Evolutionary conservation across 129 eudicot species (phyloP).

Genomic region (Tanacetum coccineum): DNA sequence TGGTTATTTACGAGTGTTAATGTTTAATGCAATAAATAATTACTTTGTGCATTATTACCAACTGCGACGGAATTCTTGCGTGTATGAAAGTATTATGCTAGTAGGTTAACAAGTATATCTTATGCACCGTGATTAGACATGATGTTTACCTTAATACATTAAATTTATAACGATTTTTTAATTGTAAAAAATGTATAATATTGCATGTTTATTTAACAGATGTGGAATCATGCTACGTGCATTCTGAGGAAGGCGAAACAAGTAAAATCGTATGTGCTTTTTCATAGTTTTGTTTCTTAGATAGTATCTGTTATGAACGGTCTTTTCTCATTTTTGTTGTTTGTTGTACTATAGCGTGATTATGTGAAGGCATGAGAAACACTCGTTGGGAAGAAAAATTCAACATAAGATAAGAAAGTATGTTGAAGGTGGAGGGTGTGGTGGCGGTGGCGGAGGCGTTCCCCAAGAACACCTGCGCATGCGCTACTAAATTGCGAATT

Average conservation of each 20-base stretch:
- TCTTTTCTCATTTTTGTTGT: slow-evolving; percentile 4
- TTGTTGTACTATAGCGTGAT: slow-evolving; percentile 43
- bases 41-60: not conserved
- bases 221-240: slow-evolving; percentile 93
- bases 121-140: too few species aligned
- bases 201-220: slow-evolving; percentile 43
- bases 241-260: slow-evolving; percentile 78
- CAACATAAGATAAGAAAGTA: slow-evolving; percentile 74
- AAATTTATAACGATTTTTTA: not conserved
- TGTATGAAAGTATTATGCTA: not conserved
- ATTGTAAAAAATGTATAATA: not conserved
- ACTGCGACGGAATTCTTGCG: not conserved
- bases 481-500: slow-evolving; percentile 40
- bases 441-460: slow-evolving; percentile 42
- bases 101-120: not conserved
- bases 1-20: not conserved
- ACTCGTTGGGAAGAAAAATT: slow-evolving; percentile 99
- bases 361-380: slow-evolving; percentile 91
- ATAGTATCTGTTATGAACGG: not conserved
- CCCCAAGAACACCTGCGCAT: slow-evolving; percentile 31
- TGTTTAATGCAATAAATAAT: not conserved
- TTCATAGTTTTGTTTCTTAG: slow-evolving; percentile 5
- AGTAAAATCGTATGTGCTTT: slow-evolving; percentile 65
- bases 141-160: too few species aligned
- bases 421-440: slow-evolving; percentile 62